Evolutionary conservation across 495 filamentous ascomycete species (phyloP), one percentile per base, ranked within the genome.

Genomic region (Aspergillus nanangensis): DNA sequence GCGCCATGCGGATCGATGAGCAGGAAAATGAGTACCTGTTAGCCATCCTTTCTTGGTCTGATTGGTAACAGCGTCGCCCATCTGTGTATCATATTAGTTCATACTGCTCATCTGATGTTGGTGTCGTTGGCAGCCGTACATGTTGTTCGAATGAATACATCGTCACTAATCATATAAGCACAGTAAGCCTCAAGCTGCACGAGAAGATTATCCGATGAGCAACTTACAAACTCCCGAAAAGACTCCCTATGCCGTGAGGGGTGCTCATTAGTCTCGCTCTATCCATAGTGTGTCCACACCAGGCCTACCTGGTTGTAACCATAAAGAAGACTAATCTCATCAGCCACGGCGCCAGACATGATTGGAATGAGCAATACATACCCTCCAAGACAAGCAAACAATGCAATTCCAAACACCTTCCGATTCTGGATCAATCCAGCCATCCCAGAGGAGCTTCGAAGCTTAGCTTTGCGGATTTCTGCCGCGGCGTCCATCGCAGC

Each of bases 311-410:
- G 85, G 58, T 86, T 86, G 66, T 86, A 86, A n/a, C 83, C 66
- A 40, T 69, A 70, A 20, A 67, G 45, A 19, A 70, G 51, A 33
- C 55, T 58, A 18, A 11, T 8, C 17, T 29, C n/a, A 10, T 41
- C 24, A 41, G 39, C 62, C 41, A 65, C 65, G 13, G 65, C 39
- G 48, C 23, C 51, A 55, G 19, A 11, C 18, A 45, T 27, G 10
- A 49, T 8, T 40, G 41, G 41, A n/a, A 40, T 3, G 13, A 17
- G 31, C 13, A 62, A 29, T 60, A 39, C 17, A n/a, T 68, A 56
- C 52, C 86, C 84, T 51, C 86, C 86, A 37, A 89, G 75, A 53
- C 83, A 89, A 23, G 86, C 86, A 64, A 90, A 90, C 58, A 79
- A 70, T 4, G 84, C 83, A 49, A 89, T 80, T 37, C 80, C 72